A percentile compares a stretch with the other conserved stretches of the same genome.
These are phyloP conservation scores for Albophoma yamanashiensis DNA, from an alignment of 2,329 filamentous ascomycete genomes.

Conservation along the genomic window DNA sequence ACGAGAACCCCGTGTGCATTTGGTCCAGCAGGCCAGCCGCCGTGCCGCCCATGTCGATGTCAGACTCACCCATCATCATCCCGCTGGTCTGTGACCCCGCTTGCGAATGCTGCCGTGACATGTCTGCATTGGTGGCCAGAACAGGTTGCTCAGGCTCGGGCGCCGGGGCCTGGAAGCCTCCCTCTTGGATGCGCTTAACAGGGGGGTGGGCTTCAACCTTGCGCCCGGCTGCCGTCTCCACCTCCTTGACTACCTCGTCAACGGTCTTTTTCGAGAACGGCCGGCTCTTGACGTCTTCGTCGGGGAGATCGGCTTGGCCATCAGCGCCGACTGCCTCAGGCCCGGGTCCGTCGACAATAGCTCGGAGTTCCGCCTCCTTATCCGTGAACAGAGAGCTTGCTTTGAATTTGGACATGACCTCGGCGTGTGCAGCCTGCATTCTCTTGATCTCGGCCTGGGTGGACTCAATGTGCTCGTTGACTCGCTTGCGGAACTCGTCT, in stretches of 20 bases:
- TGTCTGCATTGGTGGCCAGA: conserved; percentile 13
- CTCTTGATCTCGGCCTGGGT: conserved; percentile 74
- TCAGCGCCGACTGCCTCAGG: conserved; percentile 55
- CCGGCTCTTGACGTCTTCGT: conserved; percentile 29
- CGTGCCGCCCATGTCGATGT: conserved; percentile 55
- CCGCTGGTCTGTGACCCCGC: conserved; percentile 45
- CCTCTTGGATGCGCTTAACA: conserved; percentile 65
- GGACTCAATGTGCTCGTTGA: conserved; percentile 58
- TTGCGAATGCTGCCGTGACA: conserved; percentile 44
- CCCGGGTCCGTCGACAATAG: conserved; percentile 48
- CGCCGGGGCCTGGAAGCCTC: conserved; percentile 57
- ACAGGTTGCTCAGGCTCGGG: conserved; percentile 29
- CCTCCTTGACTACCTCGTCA: conserved; percentile 63
- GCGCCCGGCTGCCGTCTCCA: conserved; percentile 61
- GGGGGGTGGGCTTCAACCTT: conserved; percentile 53
- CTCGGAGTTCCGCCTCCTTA: conserved; percentile 67
- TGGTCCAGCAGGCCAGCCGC: conserved; percentile 57
- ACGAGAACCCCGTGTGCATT: conserved; percentile 53
- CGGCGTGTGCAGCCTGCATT: conserved; percentile 70
- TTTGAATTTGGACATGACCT: conserved; percentile 64
- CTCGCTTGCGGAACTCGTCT: conserved; percentile 73
- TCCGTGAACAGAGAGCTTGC: conserved; percentile 57
- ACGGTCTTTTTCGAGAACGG: conserved; percentile 40
- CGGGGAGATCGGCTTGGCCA: conserved; percentile 37
- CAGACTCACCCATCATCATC: conserved; percentile 46